A percentile compares a stretch with the other conserved stretches of the same genome.
These are phyloP conservation scores for Bacidia gigantensis DNA, from an alignment of 495 filamentous ascomycete species.

Conservation along the genomic window DNA sequence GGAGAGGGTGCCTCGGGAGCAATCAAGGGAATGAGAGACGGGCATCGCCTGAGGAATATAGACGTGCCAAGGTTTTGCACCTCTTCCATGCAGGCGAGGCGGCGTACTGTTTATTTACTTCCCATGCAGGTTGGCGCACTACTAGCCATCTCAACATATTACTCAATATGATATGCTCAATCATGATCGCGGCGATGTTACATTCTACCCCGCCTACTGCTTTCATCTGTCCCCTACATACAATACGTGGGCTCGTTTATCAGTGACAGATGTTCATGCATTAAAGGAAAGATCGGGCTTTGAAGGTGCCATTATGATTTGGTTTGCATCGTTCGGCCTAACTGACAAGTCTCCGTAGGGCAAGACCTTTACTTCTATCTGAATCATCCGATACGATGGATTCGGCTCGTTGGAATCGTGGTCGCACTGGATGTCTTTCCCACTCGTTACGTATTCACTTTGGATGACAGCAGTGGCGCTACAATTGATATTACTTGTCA, in stretches of 20 bases:
- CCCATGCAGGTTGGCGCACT: background rate
- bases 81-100: too few species aligned
- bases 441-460: slow-evolving; percentile 45
- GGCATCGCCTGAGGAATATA: too few species aligned
- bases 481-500: slow-evolving; percentile 47
- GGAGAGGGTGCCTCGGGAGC: too few species aligned
- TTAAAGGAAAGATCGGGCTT: slow-evolving; percentile 47
- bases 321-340: background rate
- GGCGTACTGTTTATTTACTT: background rate
- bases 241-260: slow-evolving; percentile 70
- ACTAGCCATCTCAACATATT: background rate
- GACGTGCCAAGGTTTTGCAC: too few species aligned
- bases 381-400: slow-evolving; percentile 86
- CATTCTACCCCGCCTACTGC: slow-evolving; percentile 73
- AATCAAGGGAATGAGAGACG: too few species aligned
- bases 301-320: slow-evolving; percentile 37
- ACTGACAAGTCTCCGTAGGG: slow-evolving; percentile 28
- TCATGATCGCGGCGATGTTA: slow-evolving; percentile 4
- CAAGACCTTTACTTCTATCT: slow-evolving; percentile 62
- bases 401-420: slow-evolving; percentile 62
- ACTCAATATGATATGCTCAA: slow-evolving; percentile 17
- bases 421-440: slow-evolving; percentile 58
- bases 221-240: slow-evolving; percentile 73
- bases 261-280: slow-evolving; percentile 49
- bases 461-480: slow-evolving; percentile 79